A percentile compares a stretch with the other conserved stretches of the same genome.
Evolutionary conservation across 148 eudicot species (phyloP).

Genomic region (Drosera capensis): DNA sequence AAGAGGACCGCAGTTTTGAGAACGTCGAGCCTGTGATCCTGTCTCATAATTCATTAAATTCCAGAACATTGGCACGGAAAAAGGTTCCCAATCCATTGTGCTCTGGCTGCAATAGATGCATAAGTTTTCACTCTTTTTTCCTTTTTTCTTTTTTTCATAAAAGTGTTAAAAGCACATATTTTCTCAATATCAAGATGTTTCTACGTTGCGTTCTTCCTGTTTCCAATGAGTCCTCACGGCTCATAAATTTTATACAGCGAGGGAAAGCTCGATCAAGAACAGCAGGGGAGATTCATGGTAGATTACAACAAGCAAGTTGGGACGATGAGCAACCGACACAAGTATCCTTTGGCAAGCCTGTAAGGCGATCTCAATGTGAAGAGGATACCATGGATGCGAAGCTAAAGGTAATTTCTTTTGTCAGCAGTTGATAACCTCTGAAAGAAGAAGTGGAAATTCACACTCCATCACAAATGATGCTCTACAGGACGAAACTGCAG

Average conservation of each 20-base stretch:
- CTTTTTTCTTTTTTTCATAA: too few species aligned
- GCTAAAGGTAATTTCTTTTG: conserved; percentile 30
- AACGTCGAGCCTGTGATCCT: conserved; percentile 7
- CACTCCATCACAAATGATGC: background rate
- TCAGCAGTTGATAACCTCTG: background rate
- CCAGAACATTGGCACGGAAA: conserved; percentile 17
- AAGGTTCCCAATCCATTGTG: conserved; percentile 5
- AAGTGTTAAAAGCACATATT: too few species aligned
- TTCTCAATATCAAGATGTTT: too few species aligned
- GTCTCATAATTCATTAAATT: conserved; percentile 20
- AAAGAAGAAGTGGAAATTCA: too few species aligned
- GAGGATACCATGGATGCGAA: conserved; percentile 48
- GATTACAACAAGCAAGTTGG: conserved; percentile 24
- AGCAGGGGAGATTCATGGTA: conserved; percentile 17
- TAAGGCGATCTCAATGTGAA: conserved; percentile 42
- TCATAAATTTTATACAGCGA: conserved; percentile 20
- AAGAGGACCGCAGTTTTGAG: conserved; percentile 10
- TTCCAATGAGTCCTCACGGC: too few species aligned
- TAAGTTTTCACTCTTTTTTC: background rate
- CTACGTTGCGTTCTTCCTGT: too few species aligned
- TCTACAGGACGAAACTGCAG: conserved; percentile 52
- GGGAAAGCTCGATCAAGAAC: conserved; percentile 19
- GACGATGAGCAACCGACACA: conserved; percentile 38
- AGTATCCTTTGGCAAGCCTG: conserved; percentile 35
- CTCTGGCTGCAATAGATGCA: background rate